These are phyloP conservation scores for Pharus latifolius DNA, from an alignment of 176 grass and related monocot species.

Conservation along the genomic window DNA sequence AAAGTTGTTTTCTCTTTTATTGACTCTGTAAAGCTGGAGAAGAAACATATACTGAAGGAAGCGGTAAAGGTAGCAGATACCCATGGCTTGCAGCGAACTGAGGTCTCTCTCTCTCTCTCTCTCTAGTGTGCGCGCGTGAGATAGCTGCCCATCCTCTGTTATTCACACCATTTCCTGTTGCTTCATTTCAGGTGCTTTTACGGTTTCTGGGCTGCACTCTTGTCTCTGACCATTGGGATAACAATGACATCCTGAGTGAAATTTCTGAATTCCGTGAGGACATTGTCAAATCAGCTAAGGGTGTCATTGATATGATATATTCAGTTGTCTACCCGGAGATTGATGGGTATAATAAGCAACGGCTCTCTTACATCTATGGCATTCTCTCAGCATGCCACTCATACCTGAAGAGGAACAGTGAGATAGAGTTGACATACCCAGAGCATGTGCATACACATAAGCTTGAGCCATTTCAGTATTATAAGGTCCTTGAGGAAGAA, in stretches of 20 bases:
- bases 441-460: slow-evolving; percentile 64
- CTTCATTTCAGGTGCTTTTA: slow-evolving; percentile 64
- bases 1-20: slow-evolving; percentile 62
- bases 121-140: too few species aligned
- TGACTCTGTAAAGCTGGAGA: slow-evolving; percentile 68
- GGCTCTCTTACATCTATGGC: slow-evolving; percentile 76
- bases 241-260: slow-evolving; percentile 77
- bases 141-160: slow-evolving; percentile 21
- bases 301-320: slow-evolving; percentile 69
- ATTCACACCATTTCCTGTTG: slow-evolving; percentile 23
- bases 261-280: slow-evolving; percentile 83
- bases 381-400: slow-evolving; percentile 82
- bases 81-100: slow-evolving; percentile 66
- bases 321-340: slow-evolving; percentile 74
- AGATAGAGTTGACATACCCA: slow-evolving; percentile 54
- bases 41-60: slow-evolving; percentile 80
- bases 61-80: slow-evolving; percentile 74
- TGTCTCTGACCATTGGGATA: slow-evolving; percentile 79
- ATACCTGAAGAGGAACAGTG: slow-evolving; percentile 42
- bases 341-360: slow-evolving; percentile 72
- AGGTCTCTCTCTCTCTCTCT: slow-evolving; percentile 40
- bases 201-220: slow-evolving; percentile 71
- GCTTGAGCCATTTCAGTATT: slow-evolving; percentile 75
- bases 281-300: slow-evolving; percentile 69
- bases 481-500: slow-evolving; percentile 87